A percentile compares a stretch with the other conserved stretches of the same genome.
Conservation (phyloP, 148 eudicot genomes). For the Suaeda aralocaspica region DNA sequence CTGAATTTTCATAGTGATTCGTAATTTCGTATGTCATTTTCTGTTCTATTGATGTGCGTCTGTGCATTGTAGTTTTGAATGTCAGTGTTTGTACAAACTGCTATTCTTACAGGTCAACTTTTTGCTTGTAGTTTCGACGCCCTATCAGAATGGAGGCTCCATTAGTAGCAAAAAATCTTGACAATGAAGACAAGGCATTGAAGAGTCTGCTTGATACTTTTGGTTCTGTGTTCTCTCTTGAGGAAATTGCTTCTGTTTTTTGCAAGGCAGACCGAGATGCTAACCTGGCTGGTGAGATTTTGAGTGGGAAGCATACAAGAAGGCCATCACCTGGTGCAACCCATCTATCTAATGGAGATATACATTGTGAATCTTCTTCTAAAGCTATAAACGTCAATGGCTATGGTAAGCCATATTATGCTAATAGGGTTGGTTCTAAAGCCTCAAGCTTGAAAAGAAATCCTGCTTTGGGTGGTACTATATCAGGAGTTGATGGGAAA, state of each 20-base stretch:
- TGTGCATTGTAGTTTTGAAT: neutral
- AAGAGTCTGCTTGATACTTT: slow-evolving; percentile 36
- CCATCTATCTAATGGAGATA: neutral
- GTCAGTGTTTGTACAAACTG: neutral
- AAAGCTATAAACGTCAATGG: slow-evolving; percentile 12
- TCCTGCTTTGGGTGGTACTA: slow-evolving; percentile 24
- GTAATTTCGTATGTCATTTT: neutral
- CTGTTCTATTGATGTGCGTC: neutral
- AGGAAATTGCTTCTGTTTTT: slow-evolving; percentile 41
- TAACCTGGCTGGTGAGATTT: slow-evolving; percentile 26
- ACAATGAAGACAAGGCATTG: slow-evolving; percentile 33
- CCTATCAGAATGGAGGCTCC: slow-evolving; percentile 30
- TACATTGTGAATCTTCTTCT: slow-evolving; percentile 9
- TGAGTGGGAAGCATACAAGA: slow-evolving; percentile 15
- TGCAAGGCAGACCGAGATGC: slow-evolving; percentile 35
- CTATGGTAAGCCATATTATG: slow-evolving; percentile 9
- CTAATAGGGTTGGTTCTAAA: slow-evolving; percentile 20
- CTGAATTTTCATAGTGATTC: neutral
- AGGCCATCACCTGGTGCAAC: slow-evolving; percentile 6
- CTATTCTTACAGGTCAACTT: neutral
- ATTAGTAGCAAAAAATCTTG: slow-evolving; percentile 12
- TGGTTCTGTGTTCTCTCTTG: slow-evolving; percentile 36
- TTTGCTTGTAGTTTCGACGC: neutral
- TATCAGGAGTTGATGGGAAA: slow-evolving; percentile 29
- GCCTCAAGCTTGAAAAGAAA: slow-evolving; percentile 13